A percentile compares a stretch with the other conserved stretches of the same genome.
These are phyloP conservation scores for Mucor lusitanicus DNA, from an alignment of 371 early-diverging fungal genomes.

Conservation along the genomic window DNA sequence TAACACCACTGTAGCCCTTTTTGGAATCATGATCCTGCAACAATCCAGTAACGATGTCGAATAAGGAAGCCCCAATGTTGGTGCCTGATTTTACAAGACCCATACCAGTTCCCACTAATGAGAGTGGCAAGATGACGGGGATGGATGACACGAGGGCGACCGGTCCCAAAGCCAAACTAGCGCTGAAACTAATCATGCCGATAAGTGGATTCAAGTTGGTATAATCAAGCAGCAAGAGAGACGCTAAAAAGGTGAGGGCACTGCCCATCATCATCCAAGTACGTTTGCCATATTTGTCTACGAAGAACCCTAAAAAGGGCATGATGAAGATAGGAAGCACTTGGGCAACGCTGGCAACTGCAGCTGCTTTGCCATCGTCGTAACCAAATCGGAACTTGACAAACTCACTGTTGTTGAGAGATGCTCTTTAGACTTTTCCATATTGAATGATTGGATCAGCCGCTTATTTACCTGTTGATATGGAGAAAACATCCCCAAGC, in stretches of 20 bases:
- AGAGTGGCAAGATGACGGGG: constrained; percentile 60
- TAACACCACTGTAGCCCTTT: constrained; percentile 56
- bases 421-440: background rate
- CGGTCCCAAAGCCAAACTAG: constrained; percentile 69
- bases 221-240: constrained; percentile 59
- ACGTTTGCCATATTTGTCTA: constrained; percentile 65
- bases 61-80: constrained; percentile 65
- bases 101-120: constrained; percentile 68
- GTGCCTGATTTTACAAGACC: constrained; percentile 70
- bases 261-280: constrained; percentile 60
- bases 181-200: constrained; percentile 65
- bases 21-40: constrained; percentile 58
- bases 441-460: background rate
- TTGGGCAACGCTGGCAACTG: constrained; percentile 68
- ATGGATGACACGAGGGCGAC: constrained; percentile 68
- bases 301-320: constrained; percentile 66
- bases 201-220: constrained; percentile 53
- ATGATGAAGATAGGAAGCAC: constrained; percentile 67
- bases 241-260: constrained; percentile 40
- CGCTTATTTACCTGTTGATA: constrained; percentile 54
- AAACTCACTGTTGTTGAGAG: constrained; percentile 49
- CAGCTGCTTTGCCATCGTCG: constrained; percentile 59
- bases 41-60: constrained; percentile 67
- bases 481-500: constrained; percentile 77
- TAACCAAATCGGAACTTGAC: constrained; percentile 64